phyloP scores from a whole-genome alignment of 2,329 filamentous ascomycete species.

The Dactylellina drechsleri region DNA sequence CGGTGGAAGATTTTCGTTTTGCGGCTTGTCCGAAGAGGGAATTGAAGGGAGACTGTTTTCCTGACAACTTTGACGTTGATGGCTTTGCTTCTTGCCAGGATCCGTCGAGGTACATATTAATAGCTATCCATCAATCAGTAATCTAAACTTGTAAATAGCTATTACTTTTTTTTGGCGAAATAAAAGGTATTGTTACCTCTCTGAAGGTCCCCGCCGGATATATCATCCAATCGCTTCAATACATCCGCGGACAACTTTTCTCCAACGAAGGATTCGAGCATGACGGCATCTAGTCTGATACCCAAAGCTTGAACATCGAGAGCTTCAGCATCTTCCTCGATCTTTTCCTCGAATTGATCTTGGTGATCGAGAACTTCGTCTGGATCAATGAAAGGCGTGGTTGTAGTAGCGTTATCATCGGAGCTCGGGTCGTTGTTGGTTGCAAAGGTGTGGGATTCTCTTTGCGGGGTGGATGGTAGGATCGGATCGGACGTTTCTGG shows the following conservation, averaged over 20 bases:
- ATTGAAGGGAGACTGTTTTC: constrained; percentile 70
- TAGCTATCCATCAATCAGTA: constrained; percentile 51
- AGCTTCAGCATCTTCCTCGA: constrained; percentile 12
- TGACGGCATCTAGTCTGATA: constrained; percentile 67
- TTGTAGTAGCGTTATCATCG: constrained; percentile 1
- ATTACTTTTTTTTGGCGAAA: neutral
- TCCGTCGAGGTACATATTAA: constrained; percentile 71
- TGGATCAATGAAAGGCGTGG: constrained; percentile 36
- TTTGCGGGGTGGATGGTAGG: constrained; percentile 44
- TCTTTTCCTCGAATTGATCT: constrained; percentile 7
- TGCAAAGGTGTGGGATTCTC: constrained; percentile 30
- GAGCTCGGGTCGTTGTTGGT: constrained; percentile 21
- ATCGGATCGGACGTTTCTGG: constrained; percentile 45
- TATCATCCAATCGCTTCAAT: constrained; percentile 66
- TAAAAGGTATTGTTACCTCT: constrained; percentile 63
- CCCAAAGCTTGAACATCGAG: constrained; percentile 58
- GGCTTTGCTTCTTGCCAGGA: constrained; percentile 69
- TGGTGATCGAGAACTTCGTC: constrained; percentile 21
- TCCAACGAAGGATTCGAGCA: constrained; percentile 71
- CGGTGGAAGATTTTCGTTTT: constrained; percentile 54
- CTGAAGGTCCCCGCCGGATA: constrained; percentile 70
- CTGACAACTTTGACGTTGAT: constrained; percentile 69
- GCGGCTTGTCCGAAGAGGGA: constrained; percentile 73
- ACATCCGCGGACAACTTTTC: constrained; percentile 67
- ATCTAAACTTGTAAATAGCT: neutral